These are phyloP conservation scores for Striga asiatica DNA, from an alignment of 257 asterid genomes.

Conservation along the genomic window DNA sequence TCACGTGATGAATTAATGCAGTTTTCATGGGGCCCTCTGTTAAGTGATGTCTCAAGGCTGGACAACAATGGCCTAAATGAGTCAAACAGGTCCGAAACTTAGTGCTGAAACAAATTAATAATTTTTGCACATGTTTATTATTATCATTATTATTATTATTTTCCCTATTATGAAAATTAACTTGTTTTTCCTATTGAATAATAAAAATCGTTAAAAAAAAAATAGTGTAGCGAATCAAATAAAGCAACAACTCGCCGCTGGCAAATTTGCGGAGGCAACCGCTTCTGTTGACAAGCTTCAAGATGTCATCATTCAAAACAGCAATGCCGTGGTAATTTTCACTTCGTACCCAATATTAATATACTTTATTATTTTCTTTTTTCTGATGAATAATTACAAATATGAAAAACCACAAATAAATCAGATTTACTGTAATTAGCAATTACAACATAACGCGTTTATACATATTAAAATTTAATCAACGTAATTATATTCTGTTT, in stretches of 20 bases:
- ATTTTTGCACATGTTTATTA: too few relatives aligned
- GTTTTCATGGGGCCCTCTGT: conserved; percentile 82
- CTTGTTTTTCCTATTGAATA: too few relatives aligned
- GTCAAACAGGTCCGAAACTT: conserved; percentile 48
- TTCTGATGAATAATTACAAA: too few relatives aligned
- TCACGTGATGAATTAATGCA: conserved; percentile 20
- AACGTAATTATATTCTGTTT: too few relatives aligned
- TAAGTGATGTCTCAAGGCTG: conserved; percentile 64
- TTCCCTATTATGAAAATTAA: not conserved
- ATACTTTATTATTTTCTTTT: too few relatives aligned
- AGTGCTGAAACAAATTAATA: too few relatives aligned
- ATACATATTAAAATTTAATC: too few relatives aligned
- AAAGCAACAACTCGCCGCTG: conserved; percentile 29
- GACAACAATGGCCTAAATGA: conserved; percentile 39
- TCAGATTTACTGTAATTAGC: too few relatives aligned
- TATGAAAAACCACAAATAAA: too few relatives aligned
- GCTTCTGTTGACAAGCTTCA: conserved; percentile 33
- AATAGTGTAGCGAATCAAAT: conserved; percentile 46
- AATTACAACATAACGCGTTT: too few relatives aligned
- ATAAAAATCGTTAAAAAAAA: conserved; percentile 1
- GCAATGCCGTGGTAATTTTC: conserved; percentile 49
- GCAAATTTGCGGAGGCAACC: conserved; percentile 47
- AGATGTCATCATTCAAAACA: conserved; percentile 18
- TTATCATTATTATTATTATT: not conserved
- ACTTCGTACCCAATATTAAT: too few relatives aligned